Evolutionary conservation across 805 yeast genomes (phyloP).

Genomic region (Candida mattraensis): DNA sequence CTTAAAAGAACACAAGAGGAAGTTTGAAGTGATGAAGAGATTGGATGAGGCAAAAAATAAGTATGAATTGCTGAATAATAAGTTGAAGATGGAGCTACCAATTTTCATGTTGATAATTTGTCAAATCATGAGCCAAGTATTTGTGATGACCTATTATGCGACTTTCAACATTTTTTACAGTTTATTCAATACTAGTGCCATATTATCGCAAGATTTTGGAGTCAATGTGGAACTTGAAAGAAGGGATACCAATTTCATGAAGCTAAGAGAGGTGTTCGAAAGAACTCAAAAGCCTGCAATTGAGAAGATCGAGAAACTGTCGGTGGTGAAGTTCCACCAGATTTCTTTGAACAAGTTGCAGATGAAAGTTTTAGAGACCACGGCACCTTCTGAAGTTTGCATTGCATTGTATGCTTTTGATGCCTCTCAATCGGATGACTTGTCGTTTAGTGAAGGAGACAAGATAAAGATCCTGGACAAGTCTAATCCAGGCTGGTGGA

Average conservation of each 20-base stretch:
- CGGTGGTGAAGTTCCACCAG: constrained; percentile 18
- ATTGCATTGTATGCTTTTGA: constrained; percentile 41
- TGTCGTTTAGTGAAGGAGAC: constrained; percentile 45
- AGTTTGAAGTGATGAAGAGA: constrained; percentile 33
- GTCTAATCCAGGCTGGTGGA: constrained; percentile 49
- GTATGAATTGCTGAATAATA: constrained; percentile 38
- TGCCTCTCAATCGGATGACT: constrained; percentile 41
- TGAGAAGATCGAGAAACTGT: constrained; percentile 10
- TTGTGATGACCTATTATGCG: constrained; percentile 38
- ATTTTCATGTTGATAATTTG: constrained; percentile 37
- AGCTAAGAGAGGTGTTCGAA: constrained; percentile 10
- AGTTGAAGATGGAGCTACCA: constrained; percentile 49
- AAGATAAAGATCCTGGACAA: constrained; percentile 39
- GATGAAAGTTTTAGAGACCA: constrained; percentile 16
- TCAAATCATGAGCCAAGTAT: constrained; percentile 34
- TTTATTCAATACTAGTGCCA: constrained; percentile 13
- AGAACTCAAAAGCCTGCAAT: constrained; percentile 7
- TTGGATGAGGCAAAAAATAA: constrained; percentile 33
- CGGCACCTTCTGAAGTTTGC: constrained; percentile 27
- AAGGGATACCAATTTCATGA: constrained; percentile 7
- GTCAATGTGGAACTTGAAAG: constrained; percentile 9
- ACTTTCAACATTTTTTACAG: constrained; percentile 34
- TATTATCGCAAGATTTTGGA: constrained; percentile 10
- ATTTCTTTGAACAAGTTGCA: constrained; percentile 18
- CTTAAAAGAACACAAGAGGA: constrained; percentile 38